Percentiles rank a stretch among this genome's conserved stretches.
Evolutionary conservation across 2,329 filamentous ascomycete species (phyloP).

Genomic region (Neofusicoccum parvum): DNA sequence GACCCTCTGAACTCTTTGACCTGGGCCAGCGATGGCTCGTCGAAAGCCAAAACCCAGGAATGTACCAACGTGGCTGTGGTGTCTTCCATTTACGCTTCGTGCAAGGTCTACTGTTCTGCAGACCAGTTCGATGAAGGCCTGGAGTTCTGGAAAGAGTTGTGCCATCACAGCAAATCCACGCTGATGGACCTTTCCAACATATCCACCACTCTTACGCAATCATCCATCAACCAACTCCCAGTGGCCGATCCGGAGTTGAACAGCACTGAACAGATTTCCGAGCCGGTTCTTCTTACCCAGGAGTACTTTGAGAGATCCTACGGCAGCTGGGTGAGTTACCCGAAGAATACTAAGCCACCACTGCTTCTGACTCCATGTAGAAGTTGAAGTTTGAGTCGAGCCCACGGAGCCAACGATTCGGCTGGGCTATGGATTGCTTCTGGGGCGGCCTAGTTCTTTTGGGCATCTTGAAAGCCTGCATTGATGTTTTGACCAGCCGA

Average conservation of each 20-base stretch:
- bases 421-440: too few species aligned
- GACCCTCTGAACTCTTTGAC: background rate
- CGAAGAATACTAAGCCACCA: too few species aligned
- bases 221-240: background rate
- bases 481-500: too few species aligned
- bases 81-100: background rate
- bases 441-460: too few species aligned
- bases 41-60: background rate
- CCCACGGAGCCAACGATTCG: too few species aligned
- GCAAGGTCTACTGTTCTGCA: background rate
- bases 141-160: background rate
- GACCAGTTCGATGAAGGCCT: background rate
- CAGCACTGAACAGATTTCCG: background rate
- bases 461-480: too few species aligned
- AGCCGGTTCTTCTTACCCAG: background rate
- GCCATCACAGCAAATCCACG: background rate
- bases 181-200: background rate
- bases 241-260: conserved; percentile 7
- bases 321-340: background rate
- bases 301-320: background rate
- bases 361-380: too few species aligned
- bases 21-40: background rate
- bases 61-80: background rate
- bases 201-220: background rate
- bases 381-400: too few species aligned